These are phyloP conservation scores for Coemansia sp. DNA, from an alignment of 192 early-diverging fungal species.

Conservation along the genomic window DNA sequence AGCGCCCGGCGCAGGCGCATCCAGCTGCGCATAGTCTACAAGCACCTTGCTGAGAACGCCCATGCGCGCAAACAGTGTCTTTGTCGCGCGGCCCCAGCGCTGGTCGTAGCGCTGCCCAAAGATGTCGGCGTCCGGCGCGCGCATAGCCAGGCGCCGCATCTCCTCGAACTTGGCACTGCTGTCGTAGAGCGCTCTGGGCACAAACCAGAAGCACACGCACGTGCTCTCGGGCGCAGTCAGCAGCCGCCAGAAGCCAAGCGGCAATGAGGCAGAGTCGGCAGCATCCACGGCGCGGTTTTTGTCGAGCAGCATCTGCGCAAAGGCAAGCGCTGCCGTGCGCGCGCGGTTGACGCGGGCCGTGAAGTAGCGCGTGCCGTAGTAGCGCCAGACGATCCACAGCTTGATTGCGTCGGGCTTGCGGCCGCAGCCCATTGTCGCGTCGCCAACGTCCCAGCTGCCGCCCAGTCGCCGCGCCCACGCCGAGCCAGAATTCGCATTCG, in stretches of 20 bases:
- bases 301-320: slow-evolving; percentile 43
- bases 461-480: not conserved
- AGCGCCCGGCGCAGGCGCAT: not conserved
- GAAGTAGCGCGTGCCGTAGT: slow-evolving; percentile 67
- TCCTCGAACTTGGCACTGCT: not conserved
- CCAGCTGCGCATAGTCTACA: slow-evolving; percentile 68
- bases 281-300: slow-evolving; percentile 21
- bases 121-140: not conserved
- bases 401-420: slow-evolving; percentile 78
- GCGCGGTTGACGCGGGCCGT: slow-evolving; percentile 60
- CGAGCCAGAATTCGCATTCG: slow-evolving; percentile 29
- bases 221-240: slow-evolving; percentile 27
- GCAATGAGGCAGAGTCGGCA: not conserved
- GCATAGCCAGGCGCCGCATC: not conserved
- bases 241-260: slow-evolving; percentile 52
- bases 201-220: slow-evolving; percentile 77
- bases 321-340: slow-evolving; percentile 52
- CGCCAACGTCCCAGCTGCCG: slow-evolving; percentile 61
- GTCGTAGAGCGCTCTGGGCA: slow-evolving; percentile 34
- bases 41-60: slow-evolving; percentile 60
- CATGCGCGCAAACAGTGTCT: slow-evolving; percentile 39
- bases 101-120: slow-evolving; percentile 4
- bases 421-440: slow-evolving; percentile 78
- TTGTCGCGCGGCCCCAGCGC: slow-evolving; percentile 29
- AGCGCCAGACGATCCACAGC: slow-evolving; percentile 77